Evolutionary conservation across 2,329 filamentous ascomycete genomes (phyloP).

Genomic region (Periglandula ipomoeae): DNA sequence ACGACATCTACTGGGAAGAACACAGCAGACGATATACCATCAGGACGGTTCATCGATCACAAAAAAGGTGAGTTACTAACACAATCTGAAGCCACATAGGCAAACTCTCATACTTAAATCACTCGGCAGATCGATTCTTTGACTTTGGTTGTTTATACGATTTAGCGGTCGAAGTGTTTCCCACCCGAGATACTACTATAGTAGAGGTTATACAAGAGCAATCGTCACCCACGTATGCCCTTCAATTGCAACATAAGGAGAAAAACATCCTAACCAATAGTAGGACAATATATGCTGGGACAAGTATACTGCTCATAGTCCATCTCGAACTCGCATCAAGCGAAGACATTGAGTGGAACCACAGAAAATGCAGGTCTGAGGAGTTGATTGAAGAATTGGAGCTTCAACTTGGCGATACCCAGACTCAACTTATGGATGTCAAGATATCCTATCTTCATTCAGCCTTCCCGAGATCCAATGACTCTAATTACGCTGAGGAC

Average conservation of each 20-base stretch:
- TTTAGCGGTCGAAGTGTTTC: slow-evolving; percentile 35
- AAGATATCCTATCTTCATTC: slow-evolving; percentile 47
- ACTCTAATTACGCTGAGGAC: slow-evolving; percentile 11
- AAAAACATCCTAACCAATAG: slow-evolving; percentile 8
- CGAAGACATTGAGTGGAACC: slow-evolving; percentile 7
- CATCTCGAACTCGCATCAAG: slow-evolving; percentile 29
- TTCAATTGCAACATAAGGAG: background rate
- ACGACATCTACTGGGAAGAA: background rate
- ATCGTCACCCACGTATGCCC: slow-evolving; percentile 28
- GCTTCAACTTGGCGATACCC: slow-evolving; percentile 40
- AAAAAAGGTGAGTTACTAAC: slow-evolving; percentile 13
- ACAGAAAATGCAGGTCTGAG: slow-evolving; percentile 36
- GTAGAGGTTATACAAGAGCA: slow-evolving; percentile 38
- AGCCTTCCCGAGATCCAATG: slow-evolving; percentile 34
- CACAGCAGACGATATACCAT: background rate
- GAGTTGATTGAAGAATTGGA: slow-evolving; percentile 51
- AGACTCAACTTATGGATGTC: slow-evolving; percentile 41
- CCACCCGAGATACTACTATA: slow-evolving; percentile 30
- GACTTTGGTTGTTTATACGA: slow-evolving; percentile 41
- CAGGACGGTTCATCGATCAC: slow-evolving; percentile 11
- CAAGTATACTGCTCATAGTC: slow-evolving; percentile 39
- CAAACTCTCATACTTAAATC: slow-evolving; percentile 1
- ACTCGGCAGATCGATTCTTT: slow-evolving; percentile 20
- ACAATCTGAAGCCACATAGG: background rate
- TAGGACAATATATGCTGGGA: slow-evolving; percentile 34